Conservation (phyloP, 345 rosid genomes). For the Pistacia atlantica region DNA sequence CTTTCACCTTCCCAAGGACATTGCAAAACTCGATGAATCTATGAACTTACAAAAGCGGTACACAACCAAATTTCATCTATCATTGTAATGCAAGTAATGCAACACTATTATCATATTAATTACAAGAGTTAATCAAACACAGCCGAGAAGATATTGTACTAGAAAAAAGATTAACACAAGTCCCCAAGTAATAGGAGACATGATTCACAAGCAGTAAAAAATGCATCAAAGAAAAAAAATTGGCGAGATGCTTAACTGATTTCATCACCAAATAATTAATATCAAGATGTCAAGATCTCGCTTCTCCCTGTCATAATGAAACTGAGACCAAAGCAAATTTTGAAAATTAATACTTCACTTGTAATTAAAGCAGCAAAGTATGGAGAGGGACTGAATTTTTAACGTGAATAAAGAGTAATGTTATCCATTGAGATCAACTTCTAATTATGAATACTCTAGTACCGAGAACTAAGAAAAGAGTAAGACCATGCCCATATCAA, state of each 20-base stretch:
- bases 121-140: neutral
- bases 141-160: neutral
- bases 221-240: neutral
- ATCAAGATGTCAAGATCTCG: neutral
- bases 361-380: neutral
- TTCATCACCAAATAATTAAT: neutral
- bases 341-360: neutral
- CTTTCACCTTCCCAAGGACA: neutral
- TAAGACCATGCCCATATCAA: neutral
- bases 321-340: neutral
- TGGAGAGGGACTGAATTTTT: neutral
- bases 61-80: neutral
- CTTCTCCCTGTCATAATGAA: neutral
- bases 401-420: neutral
- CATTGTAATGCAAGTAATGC: neutral
- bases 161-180: neutral
- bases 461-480: neutral
- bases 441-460: neutral
- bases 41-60: neutral
- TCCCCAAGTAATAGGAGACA: neutral
- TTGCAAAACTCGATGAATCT: neutral
- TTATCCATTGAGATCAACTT: neutral
- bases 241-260: neutral
- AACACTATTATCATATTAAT: neutral
- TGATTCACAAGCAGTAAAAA: neutral